phyloP scores from a whole-genome alignment of 208 protist genomes.

The Herpetomonas tarakana region DNA sequence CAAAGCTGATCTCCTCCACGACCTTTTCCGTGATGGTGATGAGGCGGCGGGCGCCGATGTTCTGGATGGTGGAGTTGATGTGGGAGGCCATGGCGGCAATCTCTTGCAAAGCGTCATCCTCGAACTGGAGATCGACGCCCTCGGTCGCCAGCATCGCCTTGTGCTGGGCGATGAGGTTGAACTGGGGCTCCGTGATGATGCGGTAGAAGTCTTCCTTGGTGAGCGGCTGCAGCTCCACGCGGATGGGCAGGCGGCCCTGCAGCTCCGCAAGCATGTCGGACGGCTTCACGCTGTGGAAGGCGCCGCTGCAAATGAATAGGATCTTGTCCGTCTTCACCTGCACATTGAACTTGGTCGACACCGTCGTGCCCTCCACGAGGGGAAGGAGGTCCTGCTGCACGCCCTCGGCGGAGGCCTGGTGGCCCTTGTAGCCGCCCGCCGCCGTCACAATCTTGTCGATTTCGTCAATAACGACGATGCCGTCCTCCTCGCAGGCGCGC shows the following conservation, averaged over 20 bases:
- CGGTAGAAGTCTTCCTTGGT: slow-evolving; percentile 95
- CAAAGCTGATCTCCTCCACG: slow-evolving; percentile 95
- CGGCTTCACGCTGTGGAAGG: slow-evolving; percentile 96
- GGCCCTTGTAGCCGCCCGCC: slow-evolving; percentile 81
- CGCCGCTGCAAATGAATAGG: slow-evolving; percentile 97
- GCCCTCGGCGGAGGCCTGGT: slow-evolving; percentile 94
- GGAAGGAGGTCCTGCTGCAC: slow-evolving; percentile 98
- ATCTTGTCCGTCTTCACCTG: slow-evolving; percentile 98
- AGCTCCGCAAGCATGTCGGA: slow-evolving; percentile 95
- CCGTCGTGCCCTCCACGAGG: slow-evolving; percentile 96
- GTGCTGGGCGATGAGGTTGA: slow-evolving; percentile 96
- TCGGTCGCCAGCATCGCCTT: slow-evolving; percentile 95
- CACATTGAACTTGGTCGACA: slow-evolving; percentile 96
- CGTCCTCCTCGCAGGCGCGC: slow-evolving; percentile 95
- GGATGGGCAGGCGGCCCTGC: slow-evolving; percentile 97
- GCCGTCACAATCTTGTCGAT: slow-evolving; percentile 98
- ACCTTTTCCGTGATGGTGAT: slow-evolving; percentile 97
- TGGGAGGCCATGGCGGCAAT: slow-evolving; percentile 95
- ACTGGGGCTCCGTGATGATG: slow-evolving; percentile 98
- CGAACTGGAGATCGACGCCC: slow-evolving; percentile 94
- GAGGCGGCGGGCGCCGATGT: slow-evolving; percentile 97
- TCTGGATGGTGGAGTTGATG: slow-evolving; percentile 96
- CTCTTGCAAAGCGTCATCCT: slow-evolving; percentile 92
- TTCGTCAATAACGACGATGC: slow-evolving; percentile 99
- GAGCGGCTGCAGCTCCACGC: slow-evolving; percentile 97